Evolutionary conservation across 1,284 basidiomycete species (phyloP), one percentile per base, ranked within the genome.

Genomic region (Cutaneotrichosporon cutaneum): DNA sequence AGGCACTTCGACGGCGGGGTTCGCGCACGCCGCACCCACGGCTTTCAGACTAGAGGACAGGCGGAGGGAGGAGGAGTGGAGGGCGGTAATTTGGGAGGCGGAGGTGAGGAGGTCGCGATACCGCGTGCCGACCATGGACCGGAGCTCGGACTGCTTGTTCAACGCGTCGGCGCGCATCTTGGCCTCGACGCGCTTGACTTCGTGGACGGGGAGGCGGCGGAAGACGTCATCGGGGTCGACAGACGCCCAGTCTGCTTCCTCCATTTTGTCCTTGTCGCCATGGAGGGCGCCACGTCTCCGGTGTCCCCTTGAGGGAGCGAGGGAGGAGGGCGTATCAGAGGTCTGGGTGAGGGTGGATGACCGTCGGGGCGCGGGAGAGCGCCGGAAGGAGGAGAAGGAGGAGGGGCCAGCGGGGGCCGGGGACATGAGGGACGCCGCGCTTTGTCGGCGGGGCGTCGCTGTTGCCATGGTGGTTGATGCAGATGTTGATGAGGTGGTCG

Each of bases 101-200:
- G 93, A 92, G 70, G 93, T 89, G 21, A 97, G 82, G 24, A 96
- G 84, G 78, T 97, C 94, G 56, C 94, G 88, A 80, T 97, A 96
- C 65, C 93, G 87, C 83, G 95, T 93, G 77, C 92, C 93, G 77
- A 97, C 94, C 93, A 95, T 97, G 30, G 90, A 83, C 67, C 93
- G 83, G 50, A 96, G 84, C 75, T 97, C 94, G 71, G 92, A 89
- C 73, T 92, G 90, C 78, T 95, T 95, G 56, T 88, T 88, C 73
- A 92, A 86, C 2, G 92, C 92, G 77, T 94, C 90, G n/a, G 84
- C 81, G 77, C 86, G 84, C 64, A 94, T 81, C 61, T 86, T 86
- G 30, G 84, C 82, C 72, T 93, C 89, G 42, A 88, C 84, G 48
- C 81, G 79, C 77, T 84, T 89, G 39, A 93, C 87, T 75, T 94